These are phyloP conservation scores for Solanum phureja DNA, from an alignment of 257 asterid species.

Conservation along the genomic window DNA sequence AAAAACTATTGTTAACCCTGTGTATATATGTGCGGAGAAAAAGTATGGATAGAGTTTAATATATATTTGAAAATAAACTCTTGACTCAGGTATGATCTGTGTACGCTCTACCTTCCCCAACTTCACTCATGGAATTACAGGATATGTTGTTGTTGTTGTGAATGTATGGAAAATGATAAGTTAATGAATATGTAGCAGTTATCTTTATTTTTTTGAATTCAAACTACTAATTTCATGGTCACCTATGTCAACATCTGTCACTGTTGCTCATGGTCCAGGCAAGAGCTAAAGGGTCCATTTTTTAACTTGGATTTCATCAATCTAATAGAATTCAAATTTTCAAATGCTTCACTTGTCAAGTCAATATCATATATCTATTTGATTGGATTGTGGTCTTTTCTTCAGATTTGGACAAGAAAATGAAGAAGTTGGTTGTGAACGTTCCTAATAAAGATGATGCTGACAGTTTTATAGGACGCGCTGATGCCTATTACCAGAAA, in stretches of 20 bases:
- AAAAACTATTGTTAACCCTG: neutral
- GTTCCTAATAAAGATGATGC: constrained; percentile 21
- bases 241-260: neutral
- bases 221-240: neutral
- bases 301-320: neutral
- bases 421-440: constrained; percentile 41
- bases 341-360: neutral
- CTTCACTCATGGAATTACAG: neutral
- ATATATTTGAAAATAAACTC: no score
- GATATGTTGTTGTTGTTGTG: neutral
- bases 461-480: constrained; percentile 61
- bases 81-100: no score
- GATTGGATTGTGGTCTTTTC: neutral
- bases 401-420: constrained; percentile 86
- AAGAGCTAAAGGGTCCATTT: neutral
- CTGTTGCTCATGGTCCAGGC: neutral
- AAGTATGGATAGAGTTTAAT: neutral
- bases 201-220: neutral
- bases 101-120: fast-evolving
- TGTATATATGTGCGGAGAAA: neutral
- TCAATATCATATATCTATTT: neutral
- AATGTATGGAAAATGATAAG: neutral
- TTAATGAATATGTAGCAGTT: neutral
- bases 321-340: neutral
- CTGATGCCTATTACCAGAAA: constrained; percentile 67